phyloP scores from a whole-genome alignment of 2,329 filamentous ascomycete species.

The Chrysoporthe cubensis region DNA sequence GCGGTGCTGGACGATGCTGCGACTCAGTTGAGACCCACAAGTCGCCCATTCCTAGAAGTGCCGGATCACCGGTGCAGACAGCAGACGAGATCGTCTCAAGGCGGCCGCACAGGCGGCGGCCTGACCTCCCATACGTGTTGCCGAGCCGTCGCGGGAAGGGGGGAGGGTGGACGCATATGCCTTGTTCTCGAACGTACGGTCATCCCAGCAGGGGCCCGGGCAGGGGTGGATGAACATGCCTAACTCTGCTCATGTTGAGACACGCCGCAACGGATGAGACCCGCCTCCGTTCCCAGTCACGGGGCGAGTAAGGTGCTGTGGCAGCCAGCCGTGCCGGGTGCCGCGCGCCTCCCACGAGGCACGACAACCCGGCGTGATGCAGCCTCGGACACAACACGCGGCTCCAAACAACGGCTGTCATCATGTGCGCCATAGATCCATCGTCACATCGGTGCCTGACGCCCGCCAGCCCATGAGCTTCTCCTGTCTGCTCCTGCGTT shows the following conservation, averaged over 20 bases:
- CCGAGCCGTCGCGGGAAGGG: neutral
- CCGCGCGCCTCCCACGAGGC: neutral
- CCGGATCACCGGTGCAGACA: neutral
- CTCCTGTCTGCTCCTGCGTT: slow-evolving; percentile 3
- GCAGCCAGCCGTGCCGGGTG: neutral
- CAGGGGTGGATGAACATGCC: neutral
- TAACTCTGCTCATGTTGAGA: neutral
- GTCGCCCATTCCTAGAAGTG: neutral
- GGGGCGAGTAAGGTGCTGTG: neutral
- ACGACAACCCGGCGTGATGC: neutral
- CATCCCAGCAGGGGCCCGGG: neutral
- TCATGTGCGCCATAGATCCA: neutral
- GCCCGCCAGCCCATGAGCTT: neutral
- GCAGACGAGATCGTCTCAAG: neutral
- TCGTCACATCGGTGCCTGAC: neutral
- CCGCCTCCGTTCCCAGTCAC: neutral
- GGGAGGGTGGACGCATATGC: neutral
- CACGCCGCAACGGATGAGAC: neutral
- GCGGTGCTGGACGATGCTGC: neutral
- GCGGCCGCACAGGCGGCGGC: neutral
- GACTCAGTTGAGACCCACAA: neutral
- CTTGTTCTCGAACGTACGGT: too few relatives aligned
- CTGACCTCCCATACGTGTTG: too few relatives aligned
- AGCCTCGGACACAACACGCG: neutral
- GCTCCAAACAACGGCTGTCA: neutral